Percentiles rank a stretch among this genome's conserved stretches.
Conservation (phyloP, 148 eudicot species). For the Mesembryanthemum crystallinum region DNA sequence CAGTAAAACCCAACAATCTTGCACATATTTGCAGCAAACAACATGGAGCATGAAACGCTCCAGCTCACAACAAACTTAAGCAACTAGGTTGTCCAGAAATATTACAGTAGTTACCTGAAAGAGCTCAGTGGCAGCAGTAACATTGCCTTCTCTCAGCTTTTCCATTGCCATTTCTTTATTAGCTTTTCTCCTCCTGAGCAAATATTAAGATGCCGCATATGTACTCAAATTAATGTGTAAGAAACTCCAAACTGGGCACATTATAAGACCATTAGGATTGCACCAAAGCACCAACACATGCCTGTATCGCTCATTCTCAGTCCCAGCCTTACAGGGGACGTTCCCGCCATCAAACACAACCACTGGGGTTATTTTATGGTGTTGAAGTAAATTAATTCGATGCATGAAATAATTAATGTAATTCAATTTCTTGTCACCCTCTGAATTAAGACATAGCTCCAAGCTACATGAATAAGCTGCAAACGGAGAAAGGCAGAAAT, state of each 20-base stretch:
- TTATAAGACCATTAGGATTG: neutral
- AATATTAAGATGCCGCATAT: neutral
- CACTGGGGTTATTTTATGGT: constrained; percentile 66
- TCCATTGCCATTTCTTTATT: constrained; percentile 74
- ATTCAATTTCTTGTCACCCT: constrained; percentile 72
- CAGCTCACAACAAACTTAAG: neutral
- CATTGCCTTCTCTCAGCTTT: constrained; percentile 68
- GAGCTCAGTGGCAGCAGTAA: constrained; percentile 56
- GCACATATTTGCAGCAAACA: neutral
- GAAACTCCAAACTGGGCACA: neutral
- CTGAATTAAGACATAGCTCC: constrained; percentile 62
- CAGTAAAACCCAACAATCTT: neutral
- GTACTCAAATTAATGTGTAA: neutral
- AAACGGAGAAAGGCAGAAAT: neutral
- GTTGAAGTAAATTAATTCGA: constrained; percentile 64
- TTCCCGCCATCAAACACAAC: constrained; percentile 83
- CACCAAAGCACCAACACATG: constrained; percentile 16
- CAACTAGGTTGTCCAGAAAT: neutral
- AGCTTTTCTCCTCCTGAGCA: constrained; percentile 55
- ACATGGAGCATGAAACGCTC: neutral
- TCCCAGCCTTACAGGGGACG: constrained; percentile 66
- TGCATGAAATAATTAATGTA: constrained; percentile 78
- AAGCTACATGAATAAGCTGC: constrained; percentile 88
- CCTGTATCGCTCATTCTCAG: constrained; percentile 72
- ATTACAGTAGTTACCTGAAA: constrained; percentile 56